These are phyloP conservation scores for Colletotrichum lindemuthianum DNA, from an alignment of 2,329 filamentous ascomycete genomes.

Conservation along the genomic window DNA sequence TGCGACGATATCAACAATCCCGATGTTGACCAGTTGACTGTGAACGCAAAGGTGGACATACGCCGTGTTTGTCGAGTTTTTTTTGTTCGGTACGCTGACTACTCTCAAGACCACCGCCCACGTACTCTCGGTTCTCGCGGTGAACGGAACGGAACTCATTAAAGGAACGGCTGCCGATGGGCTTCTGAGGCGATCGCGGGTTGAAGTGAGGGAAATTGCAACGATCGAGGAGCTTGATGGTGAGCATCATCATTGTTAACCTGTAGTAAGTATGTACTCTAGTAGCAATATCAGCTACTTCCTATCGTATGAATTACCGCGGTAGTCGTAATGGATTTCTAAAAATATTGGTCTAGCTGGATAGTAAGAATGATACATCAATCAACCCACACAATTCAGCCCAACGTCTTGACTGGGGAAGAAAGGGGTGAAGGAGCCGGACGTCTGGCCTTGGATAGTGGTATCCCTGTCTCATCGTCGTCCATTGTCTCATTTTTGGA, in stretches of 20 bases:
- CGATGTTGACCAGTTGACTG: conserved; percentile 46
- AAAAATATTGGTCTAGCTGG: too few relatives aligned
- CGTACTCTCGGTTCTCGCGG: conserved; percentile 25
- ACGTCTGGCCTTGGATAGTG: too few relatives aligned
- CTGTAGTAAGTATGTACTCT: not conserved
- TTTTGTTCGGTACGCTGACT: not conserved
- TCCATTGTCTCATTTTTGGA: too few relatives aligned
- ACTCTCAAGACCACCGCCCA: conserved; percentile 17
- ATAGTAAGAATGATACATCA: too few relatives aligned
- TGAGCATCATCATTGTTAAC: conserved; percentile 5
- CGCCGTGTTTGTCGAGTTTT: not conserved
- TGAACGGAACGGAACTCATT: conserved; percentile 37
- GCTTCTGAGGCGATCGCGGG: not conserved
- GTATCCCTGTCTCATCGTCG: too few relatives aligned
- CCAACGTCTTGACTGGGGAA: too few relatives aligned
- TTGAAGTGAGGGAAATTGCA: not conserved
- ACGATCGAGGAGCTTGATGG: conserved; percentile 9
- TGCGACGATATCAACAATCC: conserved; percentile 53
- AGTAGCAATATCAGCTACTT: not conserved
- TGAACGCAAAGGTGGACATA: conserved; percentile 42
- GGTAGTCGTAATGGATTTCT: too few relatives aligned
- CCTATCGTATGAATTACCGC: too few relatives aligned
- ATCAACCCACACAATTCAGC: too few relatives aligned
- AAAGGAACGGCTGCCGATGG: not conserved
- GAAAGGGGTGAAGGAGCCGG: too few relatives aligned